phyloP scores from a whole-genome alignment of 2,329 filamentous ascomycete genomes.

The Dothideomycetes sp. region DNA sequence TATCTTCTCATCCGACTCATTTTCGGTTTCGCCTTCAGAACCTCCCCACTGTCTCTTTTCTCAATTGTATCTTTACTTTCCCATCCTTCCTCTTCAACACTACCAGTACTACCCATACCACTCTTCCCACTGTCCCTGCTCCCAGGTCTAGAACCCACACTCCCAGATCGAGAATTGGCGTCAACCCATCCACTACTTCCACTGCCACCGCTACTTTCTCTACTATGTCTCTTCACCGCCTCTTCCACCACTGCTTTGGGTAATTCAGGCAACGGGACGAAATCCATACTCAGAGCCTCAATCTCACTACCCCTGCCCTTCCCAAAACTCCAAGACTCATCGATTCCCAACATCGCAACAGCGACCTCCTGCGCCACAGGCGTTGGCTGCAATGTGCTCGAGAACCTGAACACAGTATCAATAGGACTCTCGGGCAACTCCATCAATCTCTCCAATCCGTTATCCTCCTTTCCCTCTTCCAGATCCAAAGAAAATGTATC shows the following conservation, averaged over 20 bases:
- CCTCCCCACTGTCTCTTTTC: not conserved
- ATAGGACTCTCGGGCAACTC: constrained; percentile 7
- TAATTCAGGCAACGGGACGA: not conserved
- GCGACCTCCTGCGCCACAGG: constrained; percentile 4
- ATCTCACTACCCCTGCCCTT: not conserved
- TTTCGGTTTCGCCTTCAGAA: constrained; percentile 1
- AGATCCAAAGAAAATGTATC: not conserved
- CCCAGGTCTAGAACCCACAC: constrained; percentile 15
- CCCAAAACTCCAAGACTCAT: not conserved
- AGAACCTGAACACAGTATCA: not conserved
- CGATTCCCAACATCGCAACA: not conserved
- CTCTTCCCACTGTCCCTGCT: constrained; percentile 13
- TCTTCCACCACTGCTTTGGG: constrained; percentile 5
- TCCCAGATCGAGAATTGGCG: constrained; percentile 12
- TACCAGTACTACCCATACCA: constrained; percentile 3
- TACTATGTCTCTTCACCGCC: constrained; percentile 13
- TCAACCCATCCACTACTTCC: too few species aligned
- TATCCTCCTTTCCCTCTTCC: not conserved
- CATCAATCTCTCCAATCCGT: not conserved
- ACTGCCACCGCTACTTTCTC: constrained; percentile 16
- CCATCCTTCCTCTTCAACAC: constrained; percentile 11
- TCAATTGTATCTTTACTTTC: not conserved
- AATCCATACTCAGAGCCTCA: not conserved
- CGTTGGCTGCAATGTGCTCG: not conserved
- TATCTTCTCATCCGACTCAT: constrained; percentile 18